Conservation (phyloP, 1,139 yeast species). For the Pichia terricola region DNA sequence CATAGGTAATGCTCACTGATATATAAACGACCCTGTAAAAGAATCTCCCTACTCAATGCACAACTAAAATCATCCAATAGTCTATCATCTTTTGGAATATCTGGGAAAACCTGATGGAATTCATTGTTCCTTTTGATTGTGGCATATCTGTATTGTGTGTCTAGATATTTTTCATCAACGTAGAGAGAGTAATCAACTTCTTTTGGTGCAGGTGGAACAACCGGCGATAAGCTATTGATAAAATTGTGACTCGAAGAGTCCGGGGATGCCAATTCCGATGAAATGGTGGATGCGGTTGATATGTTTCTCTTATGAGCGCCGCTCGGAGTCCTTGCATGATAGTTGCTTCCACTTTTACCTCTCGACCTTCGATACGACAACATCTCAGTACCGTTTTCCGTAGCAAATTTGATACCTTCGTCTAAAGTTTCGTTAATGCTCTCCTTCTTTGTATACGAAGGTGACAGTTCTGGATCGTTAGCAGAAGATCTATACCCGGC, state of each 20-base stretch:
- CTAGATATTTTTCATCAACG: constrained; percentile 32
- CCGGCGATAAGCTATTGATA: constrained; percentile 15
- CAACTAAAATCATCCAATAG: constrained; percentile 81
- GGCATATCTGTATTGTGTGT: constrained; percentile 45
- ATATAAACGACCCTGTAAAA: constrained; percentile 85
- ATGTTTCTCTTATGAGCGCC: constrained; percentile 7
- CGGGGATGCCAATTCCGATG: constrained; percentile 5
- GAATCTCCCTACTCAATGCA: constrained; percentile 78
- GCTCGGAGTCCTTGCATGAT: not conserved
- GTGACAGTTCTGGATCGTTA: not conserved
- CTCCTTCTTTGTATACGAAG: not conserved
- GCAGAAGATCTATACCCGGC: not conserved
- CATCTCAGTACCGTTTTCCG: constrained; percentile 27
- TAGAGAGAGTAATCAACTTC: constrained; percentile 28
- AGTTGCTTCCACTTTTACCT: constrained; percentile 5
- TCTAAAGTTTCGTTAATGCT: not conserved
- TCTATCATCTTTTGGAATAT: constrained; percentile 61
- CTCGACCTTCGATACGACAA: constrained; percentile 37
- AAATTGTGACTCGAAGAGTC: constrained; percentile 8
- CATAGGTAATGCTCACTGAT: constrained; percentile 74
- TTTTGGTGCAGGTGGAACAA: constrained; percentile 10
- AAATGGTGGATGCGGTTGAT: constrained; percentile 8
- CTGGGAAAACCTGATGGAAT: constrained; percentile 66
- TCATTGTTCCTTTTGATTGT: constrained; percentile 63
- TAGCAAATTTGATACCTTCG: constrained; percentile 9